phyloP scores from a whole-genome alignment of 345 rosid genomes.

The Salix arbutifolia region DNA sequence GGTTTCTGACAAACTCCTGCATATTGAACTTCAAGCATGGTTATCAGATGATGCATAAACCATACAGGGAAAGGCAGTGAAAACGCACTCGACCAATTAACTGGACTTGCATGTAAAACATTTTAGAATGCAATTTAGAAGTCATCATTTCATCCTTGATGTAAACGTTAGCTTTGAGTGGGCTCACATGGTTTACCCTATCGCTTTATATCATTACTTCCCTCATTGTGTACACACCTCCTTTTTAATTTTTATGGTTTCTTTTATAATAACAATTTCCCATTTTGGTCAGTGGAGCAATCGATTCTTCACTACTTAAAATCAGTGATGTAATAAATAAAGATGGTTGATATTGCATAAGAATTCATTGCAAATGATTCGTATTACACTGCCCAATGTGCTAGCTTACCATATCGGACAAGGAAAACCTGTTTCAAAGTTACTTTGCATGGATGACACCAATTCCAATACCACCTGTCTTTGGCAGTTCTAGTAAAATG shows the following conservation, averaged over 20 bases:
- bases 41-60: not conserved
- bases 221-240: not conserved
- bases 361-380: not conserved
- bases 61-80: not conserved
- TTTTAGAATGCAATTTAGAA: not conserved
- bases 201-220: not conserved
- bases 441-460: not conserved
- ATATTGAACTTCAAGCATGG: not conserved
- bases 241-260: not conserved
- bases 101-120: not conserved
- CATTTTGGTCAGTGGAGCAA: not conserved
- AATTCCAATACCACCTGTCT: not conserved
- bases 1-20: not conserved
- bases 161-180: not conserved
- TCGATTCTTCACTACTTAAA: not conserved
- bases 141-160: not conserved
- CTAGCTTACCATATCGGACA: not conserved
- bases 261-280: not conserved
- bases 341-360: not conserved
- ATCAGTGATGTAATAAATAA: not conserved
- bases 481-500: not conserved
- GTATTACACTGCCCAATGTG: not conserved
- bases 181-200: not conserved
- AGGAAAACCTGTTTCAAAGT: not conserved
- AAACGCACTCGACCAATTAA: not conserved